Percentiles rank a stretch among this genome's conserved stretches.
These are phyloP conservation scores for Thalassia testudinum DNA, from an alignment of 116 monocot genomes.

Conservation along the genomic window DNA sequence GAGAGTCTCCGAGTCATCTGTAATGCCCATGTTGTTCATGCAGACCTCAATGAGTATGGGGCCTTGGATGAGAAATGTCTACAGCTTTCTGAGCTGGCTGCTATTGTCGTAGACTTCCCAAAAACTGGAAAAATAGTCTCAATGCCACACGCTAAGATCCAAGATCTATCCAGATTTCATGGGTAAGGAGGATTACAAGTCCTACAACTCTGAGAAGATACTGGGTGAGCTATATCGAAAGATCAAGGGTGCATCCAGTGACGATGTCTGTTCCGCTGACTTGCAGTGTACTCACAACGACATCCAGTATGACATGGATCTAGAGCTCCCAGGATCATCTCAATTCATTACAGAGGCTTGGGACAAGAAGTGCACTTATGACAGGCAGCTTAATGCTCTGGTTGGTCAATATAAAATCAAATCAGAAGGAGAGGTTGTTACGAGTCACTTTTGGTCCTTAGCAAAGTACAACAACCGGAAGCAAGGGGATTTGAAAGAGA, in stretches of 20 bases:
- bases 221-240: no score
- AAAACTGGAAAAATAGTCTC: constrained; percentile 52
- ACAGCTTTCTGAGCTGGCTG: no score
- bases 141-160: constrained; percentile 60
- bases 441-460: no score
- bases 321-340: no score
- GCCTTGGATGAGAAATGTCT: no score
- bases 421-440: no score
- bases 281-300: constrained; percentile 13
- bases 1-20: constrained; percentile 73
- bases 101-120: constrained; percentile 82
- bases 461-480: no score
- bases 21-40: constrained; percentile 96
- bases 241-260: no score
- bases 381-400: no score
- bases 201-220: constrained; percentile 81
- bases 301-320: no score
- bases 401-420: no score
- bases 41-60: constrained; percentile 62
- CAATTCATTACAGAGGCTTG: constrained; percentile 49
- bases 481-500: no score
- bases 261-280: constrained; percentile 13
- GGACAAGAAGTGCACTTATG: constrained; percentile 50
- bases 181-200: constrained; percentile 43
- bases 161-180: constrained; percentile 93